A percentile compares a stretch with the other conserved stretches of the same genome.
Conservation (phyloP, 768 basidiomycete species). For the Kondoa subrosea region DNA sequence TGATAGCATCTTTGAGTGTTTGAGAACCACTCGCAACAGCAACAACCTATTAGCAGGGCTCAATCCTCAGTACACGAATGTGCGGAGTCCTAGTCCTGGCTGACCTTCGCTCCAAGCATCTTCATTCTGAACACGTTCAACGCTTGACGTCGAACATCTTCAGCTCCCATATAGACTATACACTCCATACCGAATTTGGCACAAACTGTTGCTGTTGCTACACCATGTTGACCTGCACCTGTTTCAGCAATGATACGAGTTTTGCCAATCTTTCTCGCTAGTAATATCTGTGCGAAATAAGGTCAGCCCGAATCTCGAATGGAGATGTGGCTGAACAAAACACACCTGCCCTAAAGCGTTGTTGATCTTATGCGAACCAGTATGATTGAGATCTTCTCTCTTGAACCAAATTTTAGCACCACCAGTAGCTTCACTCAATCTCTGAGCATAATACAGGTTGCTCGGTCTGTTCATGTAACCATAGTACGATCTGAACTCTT, state of each 20-base stretch:
- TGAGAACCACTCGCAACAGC: constrained; percentile 84
- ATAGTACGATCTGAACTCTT: constrained; percentile 71
- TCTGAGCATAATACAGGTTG: constrained; percentile 74
- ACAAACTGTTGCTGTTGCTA: constrained; percentile 95
- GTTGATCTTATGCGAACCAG: constrained; percentile 98
- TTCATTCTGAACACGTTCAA: constrained; percentile 95
- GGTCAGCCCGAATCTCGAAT: not conserved
- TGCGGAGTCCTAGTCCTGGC: constrained; percentile 9
- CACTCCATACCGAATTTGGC: constrained; percentile 93
- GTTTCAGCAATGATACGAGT: constrained; percentile 96
- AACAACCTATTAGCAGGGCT: constrained; percentile 49
- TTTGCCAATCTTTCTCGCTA: constrained; percentile 87
- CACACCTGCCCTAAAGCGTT: constrained; percentile 87
- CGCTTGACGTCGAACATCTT: constrained; percentile 88
- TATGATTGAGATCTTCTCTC: constrained; percentile 90
- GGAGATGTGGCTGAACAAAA: constrained; percentile 8
- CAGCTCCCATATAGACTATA: constrained; percentile 92
- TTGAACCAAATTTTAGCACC: constrained; percentile 98
- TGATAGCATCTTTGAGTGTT: constrained; percentile 94
- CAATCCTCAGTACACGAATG: not conserved
- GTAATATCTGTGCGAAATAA: constrained; percentile 48
- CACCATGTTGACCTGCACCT: constrained; percentile 96
- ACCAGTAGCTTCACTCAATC: constrained; percentile 71
- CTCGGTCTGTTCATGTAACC: constrained; percentile 92
- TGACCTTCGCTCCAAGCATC: constrained; percentile 84